Base-by-base conservation (phyloP, 1,284 basidiomycete genomes). In the Papiliotrema terrestris region DNA sequence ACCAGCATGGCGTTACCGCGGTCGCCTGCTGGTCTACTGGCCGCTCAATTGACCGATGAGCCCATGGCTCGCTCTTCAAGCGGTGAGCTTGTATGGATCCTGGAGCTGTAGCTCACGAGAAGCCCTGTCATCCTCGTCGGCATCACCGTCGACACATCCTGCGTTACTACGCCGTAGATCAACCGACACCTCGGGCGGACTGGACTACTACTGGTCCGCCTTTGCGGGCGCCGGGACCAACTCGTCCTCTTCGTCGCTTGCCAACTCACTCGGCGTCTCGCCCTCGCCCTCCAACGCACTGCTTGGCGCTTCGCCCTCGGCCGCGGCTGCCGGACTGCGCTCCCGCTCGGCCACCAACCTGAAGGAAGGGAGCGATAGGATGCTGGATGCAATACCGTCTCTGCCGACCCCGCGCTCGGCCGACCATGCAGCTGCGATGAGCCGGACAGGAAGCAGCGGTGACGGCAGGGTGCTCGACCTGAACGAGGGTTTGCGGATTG, bases 131-230 rank as follows among this genome's bases (percentile, higher is more conserved):
- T 39, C 56, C 9, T 15, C 45, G 26, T 63, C 63, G 2, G 44
- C 58, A 35, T 60, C 59, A 15, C 58, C 56, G 14, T 41, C 44
- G 23, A 37, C 47, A 5, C 61, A 49, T 41, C 62, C 60, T 17
- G 46, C 49, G 19, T 11, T 45, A 13, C 53, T 58, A 23, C 51
- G 60, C 32, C 61, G 72, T 3, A 56, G 61, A 39, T 71, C 72
- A 13, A 71, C 68, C 15, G 64, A 67, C 19, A 60, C 68, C 1
- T 66, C 68, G 8, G 67, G 65, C 11, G 71, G 69, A 19, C 57
- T 73, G 8, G 71, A 72, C 55, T 72, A 74, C 52, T 74, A 74
- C 59, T 74, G 65, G 64, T 72, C 69, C 5, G 59, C 59, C 8
- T 55, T 62, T 15, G 71, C 73, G 9, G 73, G 71, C n/a, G 60